Evolutionary conservation across 2,329 filamentous ascomycete genomes (phyloP).

Genomic region (Phyllosticta citrichinensis): DNA sequence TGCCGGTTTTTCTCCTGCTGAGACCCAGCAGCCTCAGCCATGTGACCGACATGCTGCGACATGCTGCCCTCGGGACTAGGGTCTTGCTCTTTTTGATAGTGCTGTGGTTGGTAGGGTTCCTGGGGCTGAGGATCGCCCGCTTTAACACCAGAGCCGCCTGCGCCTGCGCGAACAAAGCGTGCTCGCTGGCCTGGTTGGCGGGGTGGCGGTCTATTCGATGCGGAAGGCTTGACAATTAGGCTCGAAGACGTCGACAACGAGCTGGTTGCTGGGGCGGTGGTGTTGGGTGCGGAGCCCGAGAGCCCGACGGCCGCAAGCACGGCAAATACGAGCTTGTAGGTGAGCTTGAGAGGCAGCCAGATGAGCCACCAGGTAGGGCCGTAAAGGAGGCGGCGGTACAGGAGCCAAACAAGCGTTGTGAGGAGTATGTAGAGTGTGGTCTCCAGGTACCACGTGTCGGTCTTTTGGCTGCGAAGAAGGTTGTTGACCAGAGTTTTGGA

Average conservation of each 20-base stretch:
- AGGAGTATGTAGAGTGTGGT: conserved; percentile 76
- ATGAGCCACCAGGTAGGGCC: conserved; percentile 85
- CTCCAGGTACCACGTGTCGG: conserved; percentile 95
- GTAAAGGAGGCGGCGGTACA: conserved; percentile 77
- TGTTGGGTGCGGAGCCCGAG: conserved; percentile 10
- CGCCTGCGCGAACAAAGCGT: conserved; percentile 37
- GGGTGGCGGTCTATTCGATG: conserved; percentile 25
- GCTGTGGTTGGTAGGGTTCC: not conserved
- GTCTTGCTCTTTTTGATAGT: conserved; percentile 20
- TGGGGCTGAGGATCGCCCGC: conserved; percentile 14
- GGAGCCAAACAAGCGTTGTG: conserved; percentile 69
- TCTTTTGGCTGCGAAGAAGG: conserved; percentile 80
- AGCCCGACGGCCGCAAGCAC: conserved; percentile 44
- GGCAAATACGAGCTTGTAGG: conserved; percentile 49
- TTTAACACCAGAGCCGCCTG: conserved; percentile 38
- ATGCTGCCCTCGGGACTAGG: conserved; percentile 26
- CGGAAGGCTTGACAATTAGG: conserved; percentile 37
- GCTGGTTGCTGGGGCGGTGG: not conserved
- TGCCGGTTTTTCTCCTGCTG: conserved; percentile 14
- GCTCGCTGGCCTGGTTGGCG: conserved; percentile 19
- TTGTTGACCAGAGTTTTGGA: conserved; percentile 68
- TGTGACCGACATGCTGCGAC: conserved; percentile 33
- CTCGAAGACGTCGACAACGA: conserved; percentile 10
- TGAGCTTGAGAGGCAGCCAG: conserved; percentile 65
- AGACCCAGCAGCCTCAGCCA: conserved; percentile 27